These are phyloP conservation scores for Ephemerocybe angulata DNA, from an alignment of 768 basidiomycete species.

Conservation along the genomic window DNA sequence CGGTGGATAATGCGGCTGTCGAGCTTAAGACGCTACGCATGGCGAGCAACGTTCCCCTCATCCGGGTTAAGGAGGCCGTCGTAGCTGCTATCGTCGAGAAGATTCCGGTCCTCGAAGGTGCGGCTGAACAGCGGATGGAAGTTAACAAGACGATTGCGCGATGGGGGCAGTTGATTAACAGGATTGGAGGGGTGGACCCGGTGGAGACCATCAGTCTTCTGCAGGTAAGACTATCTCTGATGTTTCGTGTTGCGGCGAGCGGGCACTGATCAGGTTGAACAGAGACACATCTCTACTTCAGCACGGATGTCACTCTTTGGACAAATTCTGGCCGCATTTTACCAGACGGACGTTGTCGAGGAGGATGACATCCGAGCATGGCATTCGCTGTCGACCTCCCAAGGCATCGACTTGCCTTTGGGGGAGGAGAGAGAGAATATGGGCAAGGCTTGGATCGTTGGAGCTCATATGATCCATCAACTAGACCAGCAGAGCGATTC, in stretches of 20 bases:
- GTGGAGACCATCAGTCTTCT: conserved; percentile 76
- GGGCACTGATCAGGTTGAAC: conserved; percentile 1
- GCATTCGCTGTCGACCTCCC: conserved; percentile 59
- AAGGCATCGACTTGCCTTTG: conserved; percentile 44
- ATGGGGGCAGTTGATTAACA: conserved; percentile 83
- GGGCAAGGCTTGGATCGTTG: conserved; percentile 65
- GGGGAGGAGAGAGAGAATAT: conserved; percentile 49
- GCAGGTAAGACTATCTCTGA: conserved; percentile 50
- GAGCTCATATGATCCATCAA: conserved; percentile 74
- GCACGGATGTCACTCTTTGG: conserved; percentile 72
- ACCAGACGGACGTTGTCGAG: conserved; percentile 88
- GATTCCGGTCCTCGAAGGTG: conserved; percentile 58
- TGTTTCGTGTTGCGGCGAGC: neutral
- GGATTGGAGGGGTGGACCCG: conserved; percentile 78
- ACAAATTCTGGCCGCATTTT: conserved; percentile 79
- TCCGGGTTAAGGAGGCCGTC: conserved; percentile 85
- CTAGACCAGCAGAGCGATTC: conserved; percentile 58
- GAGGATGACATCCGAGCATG: conserved; percentile 89
- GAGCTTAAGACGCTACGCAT: conserved; percentile 96
- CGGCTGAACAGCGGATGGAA: conserved; percentile 57
- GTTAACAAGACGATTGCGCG: conserved; percentile 60
- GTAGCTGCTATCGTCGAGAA: conserved; percentile 76
- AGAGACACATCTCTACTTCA: conserved; percentile 66
- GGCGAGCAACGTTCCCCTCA: conserved; percentile 89
- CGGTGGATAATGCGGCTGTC: conserved; percentile 88